Percentiles rank a stretch among this genome's conserved stretches.
Evolutionary conservation across 2,329 filamentous ascomycete species (phyloP).

Genomic region (Parascedosporium putredinis): DNA sequence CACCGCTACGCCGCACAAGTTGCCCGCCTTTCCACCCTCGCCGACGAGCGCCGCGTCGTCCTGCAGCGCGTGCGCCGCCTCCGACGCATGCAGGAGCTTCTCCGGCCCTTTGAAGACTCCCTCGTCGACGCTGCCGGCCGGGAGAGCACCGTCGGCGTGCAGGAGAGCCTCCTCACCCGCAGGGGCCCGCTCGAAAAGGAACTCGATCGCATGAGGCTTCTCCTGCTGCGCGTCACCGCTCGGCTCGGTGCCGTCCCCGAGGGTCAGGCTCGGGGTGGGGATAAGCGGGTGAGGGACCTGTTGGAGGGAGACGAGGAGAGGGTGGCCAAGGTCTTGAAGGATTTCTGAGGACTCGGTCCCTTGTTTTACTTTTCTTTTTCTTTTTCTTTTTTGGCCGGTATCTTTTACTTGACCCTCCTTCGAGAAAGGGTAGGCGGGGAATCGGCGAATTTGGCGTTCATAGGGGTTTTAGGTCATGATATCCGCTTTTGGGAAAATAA

Average conservation of each 20-base stretch:
- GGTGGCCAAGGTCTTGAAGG: background rate
- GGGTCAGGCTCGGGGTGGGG: background rate
- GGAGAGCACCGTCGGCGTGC: conserved; percentile 32
- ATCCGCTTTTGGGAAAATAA: too few species aligned
- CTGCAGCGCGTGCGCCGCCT: conserved; percentile 33
- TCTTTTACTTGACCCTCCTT: too few species aligned
- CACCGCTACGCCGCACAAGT: conserved; percentile 41
- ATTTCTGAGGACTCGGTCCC: background rate
- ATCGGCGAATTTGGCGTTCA: too few species aligned
- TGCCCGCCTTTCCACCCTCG: conserved; percentile 37
- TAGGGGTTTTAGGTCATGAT: too few species aligned
- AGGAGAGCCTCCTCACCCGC: conserved; percentile 56
- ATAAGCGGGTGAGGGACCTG: background rate
- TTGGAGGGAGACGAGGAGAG: background rate
- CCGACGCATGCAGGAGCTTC: conserved; percentile 35
- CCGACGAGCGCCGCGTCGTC: conserved; percentile 23
- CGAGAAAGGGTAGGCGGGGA: too few species aligned
- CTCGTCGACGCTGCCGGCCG: conserved; percentile 9
- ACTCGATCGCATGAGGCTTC: conserved; percentile 53
- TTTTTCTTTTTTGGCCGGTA: too few species aligned
- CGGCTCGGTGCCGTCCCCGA: conserved; percentile 32
- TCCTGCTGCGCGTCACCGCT: conserved; percentile 49
- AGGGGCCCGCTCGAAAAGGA: conserved; percentile 56
- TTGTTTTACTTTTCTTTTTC: too few species aligned
- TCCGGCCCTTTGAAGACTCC: conserved; percentile 35